A percentile compares a stretch with the other conserved stretches of the same genome.
phyloP scores from a whole-genome alignment of 2,329 filamentous ascomycete genomes.

The Calonectria henricotiae region DNA sequence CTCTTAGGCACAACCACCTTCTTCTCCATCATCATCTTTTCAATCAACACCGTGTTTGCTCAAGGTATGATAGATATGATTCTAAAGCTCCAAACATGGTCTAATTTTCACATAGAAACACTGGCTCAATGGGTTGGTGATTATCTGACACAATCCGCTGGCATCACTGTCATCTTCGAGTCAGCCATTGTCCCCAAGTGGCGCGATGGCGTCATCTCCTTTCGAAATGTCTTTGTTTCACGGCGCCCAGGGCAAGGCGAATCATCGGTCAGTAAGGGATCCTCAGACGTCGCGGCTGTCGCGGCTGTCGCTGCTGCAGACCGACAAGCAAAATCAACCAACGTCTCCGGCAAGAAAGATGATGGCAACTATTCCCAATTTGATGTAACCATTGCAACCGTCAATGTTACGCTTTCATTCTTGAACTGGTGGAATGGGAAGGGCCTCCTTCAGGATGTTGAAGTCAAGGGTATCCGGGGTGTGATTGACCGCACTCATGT shows the following conservation, averaged over 20 bases:
- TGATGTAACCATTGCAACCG: slow-evolving; percentile 92
- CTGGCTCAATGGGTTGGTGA: slow-evolving; percentile 94
- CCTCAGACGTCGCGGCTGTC: slow-evolving; percentile 88
- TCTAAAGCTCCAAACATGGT: neutral
- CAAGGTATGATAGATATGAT: slow-evolving; percentile 75
- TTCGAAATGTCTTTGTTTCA: slow-evolving; percentile 97
- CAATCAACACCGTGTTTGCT: slow-evolving; percentile 96
- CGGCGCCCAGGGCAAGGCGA: slow-evolving; percentile 86
- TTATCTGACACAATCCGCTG: slow-evolving; percentile 94
- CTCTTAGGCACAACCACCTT: slow-evolving; percentile 98
- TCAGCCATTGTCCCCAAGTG: slow-evolving; percentile 98
- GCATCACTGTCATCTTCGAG: slow-evolving; percentile 95
- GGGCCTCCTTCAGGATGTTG: slow-evolving; percentile 90
- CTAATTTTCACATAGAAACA: slow-evolving; percentile 76
- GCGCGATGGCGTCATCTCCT: slow-evolving; percentile 95
- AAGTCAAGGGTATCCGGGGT: slow-evolving; percentile 93
- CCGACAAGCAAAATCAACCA: slow-evolving; percentile 64
- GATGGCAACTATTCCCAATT: slow-evolving; percentile 99
- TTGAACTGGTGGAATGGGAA: slow-evolving; percentile 99
- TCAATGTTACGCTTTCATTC: slow-evolving; percentile 97
- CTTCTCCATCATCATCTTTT: slow-evolving; percentile 90
- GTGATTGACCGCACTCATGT: slow-evolving; percentile 93
- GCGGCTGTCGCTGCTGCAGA: slow-evolving; percentile 88
- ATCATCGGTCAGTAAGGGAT: slow-evolving; percentile 93
- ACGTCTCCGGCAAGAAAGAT: slow-evolving; percentile 69